These are phyloP conservation scores for Colletotrichum lentis DNA, from an alignment of 2,329 filamentous ascomycete species.

Conservation along the genomic window DNA sequence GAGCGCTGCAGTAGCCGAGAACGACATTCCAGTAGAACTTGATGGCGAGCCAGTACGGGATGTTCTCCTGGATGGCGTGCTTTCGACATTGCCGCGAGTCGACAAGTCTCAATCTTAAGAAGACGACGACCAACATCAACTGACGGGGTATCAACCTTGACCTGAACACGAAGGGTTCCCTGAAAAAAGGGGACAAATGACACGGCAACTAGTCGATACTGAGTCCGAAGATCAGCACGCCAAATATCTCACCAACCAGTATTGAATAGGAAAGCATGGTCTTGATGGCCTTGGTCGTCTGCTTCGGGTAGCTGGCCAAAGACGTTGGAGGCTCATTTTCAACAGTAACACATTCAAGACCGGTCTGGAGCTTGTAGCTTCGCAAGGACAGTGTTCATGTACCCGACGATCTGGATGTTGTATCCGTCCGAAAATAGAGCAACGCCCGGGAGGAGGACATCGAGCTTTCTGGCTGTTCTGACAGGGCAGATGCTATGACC, in stretches of 20 bases:
- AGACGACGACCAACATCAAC: slow-evolving; percentile 59
- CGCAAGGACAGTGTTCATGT: slow-evolving; percentile 47
- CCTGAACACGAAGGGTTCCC: too few relatives aligned
- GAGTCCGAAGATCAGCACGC: slow-evolving; percentile 52
- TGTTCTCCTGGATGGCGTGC: slow-evolving; percentile 42
- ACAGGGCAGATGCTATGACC: neutral
- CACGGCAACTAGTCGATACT: slow-evolving; percentile 56
- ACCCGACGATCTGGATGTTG: slow-evolving; percentile 47
- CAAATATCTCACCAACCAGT: slow-evolving; percentile 53
- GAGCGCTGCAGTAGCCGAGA: slow-evolving; percentile 57
- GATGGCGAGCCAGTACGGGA: slow-evolving; percentile 40
- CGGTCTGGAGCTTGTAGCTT: slow-evolving; percentile 38
- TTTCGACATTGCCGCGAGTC: slow-evolving; percentile 55
- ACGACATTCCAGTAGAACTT: slow-evolving; percentile 55
- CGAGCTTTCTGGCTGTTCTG: slow-evolving; percentile 20
- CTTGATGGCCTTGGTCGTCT: slow-evolving; percentile 48
- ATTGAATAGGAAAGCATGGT: slow-evolving; percentile 52
- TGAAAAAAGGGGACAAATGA: accelerated
- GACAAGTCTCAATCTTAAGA: slow-evolving; percentile 61
- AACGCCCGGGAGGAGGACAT: slow-evolving; percentile 44
- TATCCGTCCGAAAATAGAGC: slow-evolving; percentile 49
- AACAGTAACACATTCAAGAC: accelerated
- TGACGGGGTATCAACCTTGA: neutral
- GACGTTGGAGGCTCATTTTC: accelerated
- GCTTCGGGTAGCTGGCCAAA: slow-evolving; percentile 40